Evolutionary conservation across 164 flowering plant species (phyloP), one percentile per base, ranked within the genome.

Genomic region (Litsea cubeba): DNA sequence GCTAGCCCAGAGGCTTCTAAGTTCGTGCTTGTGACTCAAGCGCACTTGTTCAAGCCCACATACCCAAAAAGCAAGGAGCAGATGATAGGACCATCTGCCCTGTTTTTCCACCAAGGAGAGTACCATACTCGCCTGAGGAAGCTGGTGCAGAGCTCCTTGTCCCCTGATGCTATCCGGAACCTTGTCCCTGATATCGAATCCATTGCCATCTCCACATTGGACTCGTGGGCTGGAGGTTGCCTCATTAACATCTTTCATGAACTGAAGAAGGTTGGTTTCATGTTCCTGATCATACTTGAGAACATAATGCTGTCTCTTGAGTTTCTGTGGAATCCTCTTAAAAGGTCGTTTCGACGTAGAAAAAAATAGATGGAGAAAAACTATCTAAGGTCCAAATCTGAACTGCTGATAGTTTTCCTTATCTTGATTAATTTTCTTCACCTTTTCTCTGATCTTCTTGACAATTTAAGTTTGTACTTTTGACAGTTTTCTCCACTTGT

Each of bases 31-130:
- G 85, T 85, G 73, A 90, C 84, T 12, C 83, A 86, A 50, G 86
- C 98, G 28, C 85, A 91, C 65, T 71, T 95, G 82, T 95, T 95
- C 86, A 91, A 88, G 84, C 97, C 98, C 14, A 90, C 98, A 1
- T 95, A 91, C 76, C 98, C 98, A 1, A 86, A 79, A 70, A 89
- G 97, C 83, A 95, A 95, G 70, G 95, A 90, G 69, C 78, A 68
- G 17, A 50, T 95, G 76, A 87, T 95, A 22, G 98, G 98, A 0
- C 92, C 90, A 6, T 78, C 82, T 1, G 98, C 98, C 2, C 71
- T 95, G 68, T 95, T 94, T 74, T 95, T 88, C 72, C 98, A 95
- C 79, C 89, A 88, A 64, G 98, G 97, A 7, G 85, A 85, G 49
- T 89, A 90, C 81, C 98, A 95, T 79, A 12, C 57, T 2, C 84